Evolutionary conservation across 768 basidiomycete species (phyloP), one percentile per base, ranked within the genome.

Genomic region (Lyophyllum shimeji): DNA sequence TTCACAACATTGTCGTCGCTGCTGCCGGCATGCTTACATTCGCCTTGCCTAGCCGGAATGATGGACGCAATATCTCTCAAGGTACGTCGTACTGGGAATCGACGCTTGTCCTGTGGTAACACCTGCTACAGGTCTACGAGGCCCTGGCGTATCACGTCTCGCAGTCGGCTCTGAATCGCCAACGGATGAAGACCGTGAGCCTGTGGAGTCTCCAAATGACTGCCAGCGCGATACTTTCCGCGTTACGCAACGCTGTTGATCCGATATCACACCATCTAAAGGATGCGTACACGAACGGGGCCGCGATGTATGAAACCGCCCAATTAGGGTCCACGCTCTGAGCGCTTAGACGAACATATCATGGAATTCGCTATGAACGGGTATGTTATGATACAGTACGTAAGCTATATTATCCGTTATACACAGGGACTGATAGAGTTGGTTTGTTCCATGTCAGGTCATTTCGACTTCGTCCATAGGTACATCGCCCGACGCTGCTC

Each of bases 191-290:
- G 72, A 90, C 87, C 2, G 94, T 99, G 60, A 89, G 93, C 57
- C 74, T 93, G 7, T 99, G 97, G 97, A 94, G 90, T 65, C 77
- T 98, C 21, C 95, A 97, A 70, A 87, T 90, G 82, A 95, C 95
- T 0, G 93, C 93, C 1, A 87, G 85, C 53, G 89, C 89, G n/a
- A 82, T 95, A 46, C 75, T 98, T 57, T 81, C 85, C 46, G 86
- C 93, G 6, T 74, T 98, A 43, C 78, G 89, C 52, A 87, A 80
- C 43, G 79, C 88, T 20, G 82, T 93, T 49, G 90, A 95, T 70
- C 94, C 91, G 1, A 69, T 81, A 50, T 78, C 80, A 5, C 68
- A 70, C 25, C 74, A 77, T 24, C 60, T 81, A 56, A 76, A 73
- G 60, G 80, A 81, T 49, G 70, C 71, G 15, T 81, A 82, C 65